phyloP scores from a whole-genome alignment of 352 stramenopile genomes.

The Phytophthora ramorum region DNA sequence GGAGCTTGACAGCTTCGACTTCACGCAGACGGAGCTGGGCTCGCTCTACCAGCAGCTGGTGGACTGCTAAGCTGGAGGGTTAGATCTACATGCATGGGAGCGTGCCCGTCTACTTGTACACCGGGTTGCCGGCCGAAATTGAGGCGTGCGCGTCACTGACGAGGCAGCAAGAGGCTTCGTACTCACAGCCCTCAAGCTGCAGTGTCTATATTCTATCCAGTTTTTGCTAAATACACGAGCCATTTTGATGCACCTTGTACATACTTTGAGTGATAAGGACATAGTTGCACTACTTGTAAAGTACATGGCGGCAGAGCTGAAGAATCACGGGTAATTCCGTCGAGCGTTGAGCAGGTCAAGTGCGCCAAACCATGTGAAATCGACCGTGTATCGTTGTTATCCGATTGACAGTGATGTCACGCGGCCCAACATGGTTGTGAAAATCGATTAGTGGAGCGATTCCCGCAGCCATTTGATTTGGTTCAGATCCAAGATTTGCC shows the following conservation, averaged over 20 bases:
- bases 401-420: too few relatives aligned
- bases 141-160: constrained; percentile 13
- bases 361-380: too few relatives aligned
- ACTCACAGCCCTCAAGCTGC: constrained; percentile 22
- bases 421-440: too few relatives aligned
- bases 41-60: constrained; percentile 44
- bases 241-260: constrained; percentile 32
- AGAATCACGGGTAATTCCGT: too few relatives aligned
- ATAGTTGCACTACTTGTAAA: too few relatives aligned
- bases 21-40: constrained; percentile 37
- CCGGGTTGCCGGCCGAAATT: not conserved
- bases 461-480: too few relatives aligned
- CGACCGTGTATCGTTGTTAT: too few relatives aligned
- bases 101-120: constrained; percentile 15
- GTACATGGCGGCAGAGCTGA: too few relatives aligned
- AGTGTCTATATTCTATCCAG: constrained; percentile 38
- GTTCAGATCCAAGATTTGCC: too few relatives aligned
- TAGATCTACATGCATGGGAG: constrained; percentile 8
- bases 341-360: too few relatives aligned
- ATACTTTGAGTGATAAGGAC: too few relatives aligned
- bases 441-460: too few relatives aligned
- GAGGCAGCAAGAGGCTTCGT: constrained; percentile 10
- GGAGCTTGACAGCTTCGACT: constrained; percentile 61
- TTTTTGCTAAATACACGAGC: constrained; percentile 36
- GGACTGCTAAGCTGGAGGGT: constrained; percentile 26